Conservation (phyloP, 2,329 filamentous ascomycete genomes). For the Tetracladium maxilliforme region DNA sequence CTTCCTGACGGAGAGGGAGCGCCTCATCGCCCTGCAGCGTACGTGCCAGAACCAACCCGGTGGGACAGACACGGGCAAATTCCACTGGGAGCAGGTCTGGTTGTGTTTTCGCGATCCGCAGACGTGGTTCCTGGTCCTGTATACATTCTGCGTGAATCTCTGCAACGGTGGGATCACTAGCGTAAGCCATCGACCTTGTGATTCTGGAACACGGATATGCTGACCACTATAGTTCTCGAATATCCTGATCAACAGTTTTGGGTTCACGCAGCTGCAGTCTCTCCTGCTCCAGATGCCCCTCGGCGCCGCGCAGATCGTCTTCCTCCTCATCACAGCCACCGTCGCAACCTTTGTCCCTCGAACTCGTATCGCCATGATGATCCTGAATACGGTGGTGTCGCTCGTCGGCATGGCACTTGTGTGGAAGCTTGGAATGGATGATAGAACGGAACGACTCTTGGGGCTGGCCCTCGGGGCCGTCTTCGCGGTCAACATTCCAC, state of each 20-base stretch:
- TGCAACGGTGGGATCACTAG: slow-evolving; percentile 18
- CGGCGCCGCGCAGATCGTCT: slow-evolving; percentile 12
- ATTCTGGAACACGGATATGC: too few species aligned
- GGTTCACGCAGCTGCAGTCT: slow-evolving; percentile 1
- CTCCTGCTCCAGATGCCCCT: slow-evolving; percentile 10
- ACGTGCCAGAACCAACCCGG: slow-evolving; percentile 1
- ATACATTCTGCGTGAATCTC: slow-evolving; percentile 16
- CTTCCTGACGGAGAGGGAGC: slow-evolving; percentile 1
- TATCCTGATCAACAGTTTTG: slow-evolving; percentile 2
- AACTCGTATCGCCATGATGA: too few species aligned
- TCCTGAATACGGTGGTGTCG: not conserved
- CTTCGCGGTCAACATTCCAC: not conserved
- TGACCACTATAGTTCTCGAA: slow-evolving; percentile 1
- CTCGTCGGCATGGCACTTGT: not conserved
- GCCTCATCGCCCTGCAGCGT: not conserved
- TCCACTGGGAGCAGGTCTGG: slow-evolving; percentile 1
- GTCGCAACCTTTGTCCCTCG: not conserved
- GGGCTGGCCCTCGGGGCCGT: not conserved
- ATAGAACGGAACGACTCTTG: too few species aligned
- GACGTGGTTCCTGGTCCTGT: slow-evolving; percentile 15
- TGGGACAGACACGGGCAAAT: slow-evolving; percentile 1
- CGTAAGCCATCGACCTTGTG: too few species aligned
- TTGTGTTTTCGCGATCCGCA: slow-evolving; percentile 7
- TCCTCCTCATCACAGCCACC: slow-evolving; percentile 6
- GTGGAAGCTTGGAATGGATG: too few species aligned